Conservation (phyloP, 129 eudicot genomes). For the Sambucus nigra region DNA sequence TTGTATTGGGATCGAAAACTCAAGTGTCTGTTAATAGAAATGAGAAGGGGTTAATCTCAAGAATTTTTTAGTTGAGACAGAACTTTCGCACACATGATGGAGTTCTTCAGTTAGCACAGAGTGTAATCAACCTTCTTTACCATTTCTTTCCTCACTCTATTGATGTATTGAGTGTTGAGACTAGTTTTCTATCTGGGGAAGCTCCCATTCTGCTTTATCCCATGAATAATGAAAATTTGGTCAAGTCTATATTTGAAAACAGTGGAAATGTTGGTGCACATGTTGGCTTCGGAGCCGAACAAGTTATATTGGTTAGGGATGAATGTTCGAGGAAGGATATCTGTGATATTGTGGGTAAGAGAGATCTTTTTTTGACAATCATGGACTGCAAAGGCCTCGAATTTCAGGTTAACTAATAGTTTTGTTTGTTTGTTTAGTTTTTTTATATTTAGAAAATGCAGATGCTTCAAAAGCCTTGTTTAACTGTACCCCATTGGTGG, state of each 20-base stretch:
- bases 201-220: conserved; percentile 54
- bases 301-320: conserved; percentile 68
- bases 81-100: conserved; percentile 81
- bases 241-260: conserved; percentile 55
- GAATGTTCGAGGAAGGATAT: conserved; percentile 41
- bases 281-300: conserved; percentile 70
- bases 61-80: conserved; percentile 33
- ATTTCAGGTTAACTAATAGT: conserved; percentile 41
- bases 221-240: conserved; percentile 44
- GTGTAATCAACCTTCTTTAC: conserved; percentile 53
- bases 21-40: conserved; percentile 5
- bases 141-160: conserved; percentile 52
- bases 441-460: neutral
- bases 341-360: conserved; percentile 28
- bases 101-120: conserved; percentile 58
- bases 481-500: too few relatives aligned
- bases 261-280: conserved; percentile 18
- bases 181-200: conserved; percentile 66
- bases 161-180: conserved; percentile 56
- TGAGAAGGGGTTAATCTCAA: conserved; percentile 47
- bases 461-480: too few relatives aligned
- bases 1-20: conserved; percentile 19
- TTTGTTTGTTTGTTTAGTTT: neutral
- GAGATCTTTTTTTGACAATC: conserved; percentile 62
- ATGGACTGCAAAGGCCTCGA: conserved; percentile 79